Base-by-base conservation (phyloP, 2,329 filamentous ascomycete species). In the Clarireedia monteithiana region DNA sequence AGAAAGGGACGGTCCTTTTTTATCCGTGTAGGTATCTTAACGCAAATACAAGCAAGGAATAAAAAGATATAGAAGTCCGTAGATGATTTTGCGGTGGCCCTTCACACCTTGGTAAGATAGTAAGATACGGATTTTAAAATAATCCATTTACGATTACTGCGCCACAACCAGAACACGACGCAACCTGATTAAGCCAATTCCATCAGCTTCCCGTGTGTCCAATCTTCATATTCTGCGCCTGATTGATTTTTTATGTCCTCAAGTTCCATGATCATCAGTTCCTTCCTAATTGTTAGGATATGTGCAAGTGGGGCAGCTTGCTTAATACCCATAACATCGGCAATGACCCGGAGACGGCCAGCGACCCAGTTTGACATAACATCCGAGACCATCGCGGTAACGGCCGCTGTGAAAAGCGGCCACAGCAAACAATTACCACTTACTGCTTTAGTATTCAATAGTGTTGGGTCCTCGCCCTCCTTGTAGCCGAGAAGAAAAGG, bases 301-400 rank as follows among this genome's bases (percentile, higher is more conserved):
- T 61, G 23, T 14, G 63, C 59, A 10, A 67, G 45, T 12, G 63
- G 60, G 6, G 30, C 58, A 17, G 64, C 65, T 57, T 67, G 65
- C 40, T 57, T 53, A 24, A 65, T 63, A 0, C 60, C 62, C 58
- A 66, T 61, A 2, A 61, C 59, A n/a, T 66, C 60, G 5, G 61
- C 48, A 20, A 67, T 66, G 36, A 59, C 59, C 44, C 50, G 55
- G 6, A 66, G 50, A 46, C 63, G 55, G 5, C 62, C 58, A 20
- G 58, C 59, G 34, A 66, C 63, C 65, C 65, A 66, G 6, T 54
- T 46, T 1, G 58, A 60, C 62, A 65, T 65, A 17, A 62, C 27
- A 48, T 61, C 59, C 4, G 64, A 62, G 2, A 63, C 56, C 38
- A 62, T 44, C 12, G 55, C 46, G 2, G 60, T 64, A 9, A 45